These are phyloP conservation scores for Amanita pallidorosea DNA, from an alignment of 768 basidiomycete species.

Conservation along the genomic window DNA sequence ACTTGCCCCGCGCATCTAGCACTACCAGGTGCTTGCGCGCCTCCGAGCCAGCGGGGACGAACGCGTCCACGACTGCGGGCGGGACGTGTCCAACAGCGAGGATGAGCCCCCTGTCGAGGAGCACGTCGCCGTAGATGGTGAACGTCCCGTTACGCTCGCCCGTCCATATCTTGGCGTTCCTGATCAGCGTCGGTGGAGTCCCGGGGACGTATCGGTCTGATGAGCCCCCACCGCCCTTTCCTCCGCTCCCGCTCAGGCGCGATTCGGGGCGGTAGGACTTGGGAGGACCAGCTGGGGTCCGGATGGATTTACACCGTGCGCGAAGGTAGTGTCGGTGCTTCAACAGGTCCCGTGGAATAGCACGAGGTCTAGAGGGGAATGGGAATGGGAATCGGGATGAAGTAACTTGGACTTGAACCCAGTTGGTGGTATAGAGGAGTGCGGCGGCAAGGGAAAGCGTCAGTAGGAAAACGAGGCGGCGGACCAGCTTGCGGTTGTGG, in stretches of 20 bases:
- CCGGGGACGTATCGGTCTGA: conserved; percentile 50
- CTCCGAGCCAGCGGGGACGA: neutral
- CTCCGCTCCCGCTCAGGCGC: neutral
- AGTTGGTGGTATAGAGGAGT: neutral
- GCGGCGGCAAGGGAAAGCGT: neutral
- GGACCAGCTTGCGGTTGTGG: neutral
- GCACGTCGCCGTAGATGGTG: conserved; percentile 45
- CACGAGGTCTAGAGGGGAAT: neutral
- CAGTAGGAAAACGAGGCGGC: neutral
- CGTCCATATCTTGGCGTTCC: conserved; percentile 75
- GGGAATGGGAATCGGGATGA: neutral
- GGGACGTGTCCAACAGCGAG: conserved; percentile 34
- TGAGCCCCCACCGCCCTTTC: neutral
- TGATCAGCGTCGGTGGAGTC: conserved; percentile 43
- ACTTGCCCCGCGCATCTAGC: conserved; percentile 51
- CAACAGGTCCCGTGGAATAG: neutral
- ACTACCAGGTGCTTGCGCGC: conserved; percentile 16
- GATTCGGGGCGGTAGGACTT: neutral
- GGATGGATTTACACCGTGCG: neutral
- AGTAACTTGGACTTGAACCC: neutral
- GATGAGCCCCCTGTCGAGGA: conserved; percentile 57
- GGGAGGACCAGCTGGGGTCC: conserved; percentile 2
- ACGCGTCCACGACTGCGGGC: conserved; percentile 11
- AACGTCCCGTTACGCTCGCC: conserved; percentile 48
- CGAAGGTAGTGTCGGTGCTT: neutral